Evolutionary conservation across 2,329 filamentous ascomycete species (phyloP), one percentile per base, ranked within the genome.

Genomic region (Chrysosporium keratinophilum): DNA sequence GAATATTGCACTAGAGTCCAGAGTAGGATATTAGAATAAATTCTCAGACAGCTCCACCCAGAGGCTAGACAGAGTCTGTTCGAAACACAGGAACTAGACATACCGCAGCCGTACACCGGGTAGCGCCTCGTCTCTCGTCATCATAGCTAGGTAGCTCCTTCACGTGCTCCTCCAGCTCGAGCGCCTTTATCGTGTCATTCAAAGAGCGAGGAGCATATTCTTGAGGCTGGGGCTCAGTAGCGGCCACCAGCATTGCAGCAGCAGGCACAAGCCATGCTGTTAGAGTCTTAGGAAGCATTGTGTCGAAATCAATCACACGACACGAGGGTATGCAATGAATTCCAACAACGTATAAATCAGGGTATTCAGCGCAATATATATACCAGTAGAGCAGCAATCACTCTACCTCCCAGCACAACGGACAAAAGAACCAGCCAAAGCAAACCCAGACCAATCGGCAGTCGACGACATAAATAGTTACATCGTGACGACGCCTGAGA

Each of bases 1-100:
- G 33, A 28, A 51, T 23, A n/a, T 54, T 3, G 47, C 50, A 54
- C 55, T 56, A 12, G 39, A 17, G 46, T 49, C 15, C 33, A 7
- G 9, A 12, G 11, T 19, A n/a, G 34, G 23, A 28, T 28, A 28
- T 28, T 28, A 28, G 23, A 28, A 4, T 7, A 28, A 7, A 3
- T 7, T 28, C 23, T 7, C 23, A 3, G 23, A 28, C 23, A 7
- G 7, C 3, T 28, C 23, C 7, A 7, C 23, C 23, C 23, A 3
- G 7, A 37, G 35, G n/a, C 3, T 2, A 37, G 11, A 12, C 35
- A 37, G 35, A 7, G 17, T 23, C 41, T 15, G 19, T 14, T 14
- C 17, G 3, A 23, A n/a, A 6, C 6, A 14, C 41, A 9, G 12
- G 12, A 23, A 3, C 12, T 6, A 3, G n/a, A 40, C 50, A 40